Evolutionary conservation across 73 alveolate genomes (phyloP), one percentile per base, ranked within the genome.

Genomic region (Blepharisma japonicum): DNA sequence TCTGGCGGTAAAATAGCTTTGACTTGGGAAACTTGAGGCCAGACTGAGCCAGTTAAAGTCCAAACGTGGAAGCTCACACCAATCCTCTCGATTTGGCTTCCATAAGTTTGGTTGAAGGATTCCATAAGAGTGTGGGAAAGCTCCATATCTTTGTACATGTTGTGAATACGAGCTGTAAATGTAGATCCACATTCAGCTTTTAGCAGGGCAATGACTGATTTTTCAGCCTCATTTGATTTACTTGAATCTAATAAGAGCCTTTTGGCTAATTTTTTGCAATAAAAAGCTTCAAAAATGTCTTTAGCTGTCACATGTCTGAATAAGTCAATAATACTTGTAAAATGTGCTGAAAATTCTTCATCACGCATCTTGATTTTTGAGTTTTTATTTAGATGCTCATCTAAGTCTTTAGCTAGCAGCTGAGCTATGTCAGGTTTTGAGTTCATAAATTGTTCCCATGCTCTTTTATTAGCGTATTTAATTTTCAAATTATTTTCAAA

Each of bases 281-380:
- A 83, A 56, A 83, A 71, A 27, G 71, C 86, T 45, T 83, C 90
- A 48, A 83, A 83, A 55, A 83, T 81, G 56, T 83, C 90, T 79
- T 83, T 83, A 45, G 90, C 38, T 20, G 77, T 83, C 21, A 78
- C 85, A 39, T 54, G 55, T 27, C 79, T 77, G 78, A 83, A 83
- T 8, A 83, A 55, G 71, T 56, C 20, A 0, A 83, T 56, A 6
- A 83, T 83, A 4, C 81, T 86, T 6, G 77, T 45, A 66, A 83
- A 66, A 8, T 67, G 38, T 11, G n/a, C 6, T 18, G 77, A 81
- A 20, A 83, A 53, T 32, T 55, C 77, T 27, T 76, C 86, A 45
- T 78, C 90, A 56, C 76, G 42, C 11, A 83, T 66, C 9, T 77
- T 72, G 54, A 79, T 56, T 39, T 76, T 23, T 6, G 79, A 70